These are phyloP conservation scores for Aspergillus persii DNA, from an alignment of 2,329 filamentous ascomycete genomes.

Conservation along the genomic window DNA sequence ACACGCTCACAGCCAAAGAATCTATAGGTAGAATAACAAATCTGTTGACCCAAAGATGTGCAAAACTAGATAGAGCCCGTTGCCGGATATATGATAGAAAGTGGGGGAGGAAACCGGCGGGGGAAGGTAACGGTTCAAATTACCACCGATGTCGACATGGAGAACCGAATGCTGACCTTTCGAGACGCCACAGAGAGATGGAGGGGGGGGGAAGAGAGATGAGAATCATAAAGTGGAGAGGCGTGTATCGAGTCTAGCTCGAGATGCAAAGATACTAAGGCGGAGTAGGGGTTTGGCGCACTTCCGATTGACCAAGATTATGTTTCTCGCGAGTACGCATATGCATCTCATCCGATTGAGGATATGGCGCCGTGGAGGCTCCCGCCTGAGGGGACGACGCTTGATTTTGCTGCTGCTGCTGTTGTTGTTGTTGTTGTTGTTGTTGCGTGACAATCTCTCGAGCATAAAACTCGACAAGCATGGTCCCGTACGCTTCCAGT, in stretches of 20 bases:
- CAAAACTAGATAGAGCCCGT: not conserved
- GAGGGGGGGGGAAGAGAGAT: not conserved
- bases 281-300: constrained; percentile 36
- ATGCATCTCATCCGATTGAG: constrained; percentile 32
- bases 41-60: constrained; percentile 1
- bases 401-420: constrained; percentile 33
- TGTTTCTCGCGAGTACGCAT: constrained; percentile 32
- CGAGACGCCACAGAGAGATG: not conserved
- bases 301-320: constrained; percentile 18
- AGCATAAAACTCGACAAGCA: constrained; percentile 97
- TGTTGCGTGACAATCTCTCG: constrained; percentile 75
- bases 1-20: constrained; percentile 14
- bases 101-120: constrained; percentile 5
- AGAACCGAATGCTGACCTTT: not conserved
- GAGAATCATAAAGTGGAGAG: not conserved
- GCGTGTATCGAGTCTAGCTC: not conserved
- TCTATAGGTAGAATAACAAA: constrained; percentile 14
- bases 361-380: constrained; percentile 12
- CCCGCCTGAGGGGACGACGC: constrained; percentile 19
- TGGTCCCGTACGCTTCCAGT: constrained; percentile 93
- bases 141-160: not conserved
- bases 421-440: no score
- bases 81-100: constrained; percentile 2
- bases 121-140: not conserved
- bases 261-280: constrained; percentile 19